These are phyloP conservation scores for Scutellaria barbata DNA, from an alignment of 257 asterid genomes.

Conservation along the genomic window DNA sequence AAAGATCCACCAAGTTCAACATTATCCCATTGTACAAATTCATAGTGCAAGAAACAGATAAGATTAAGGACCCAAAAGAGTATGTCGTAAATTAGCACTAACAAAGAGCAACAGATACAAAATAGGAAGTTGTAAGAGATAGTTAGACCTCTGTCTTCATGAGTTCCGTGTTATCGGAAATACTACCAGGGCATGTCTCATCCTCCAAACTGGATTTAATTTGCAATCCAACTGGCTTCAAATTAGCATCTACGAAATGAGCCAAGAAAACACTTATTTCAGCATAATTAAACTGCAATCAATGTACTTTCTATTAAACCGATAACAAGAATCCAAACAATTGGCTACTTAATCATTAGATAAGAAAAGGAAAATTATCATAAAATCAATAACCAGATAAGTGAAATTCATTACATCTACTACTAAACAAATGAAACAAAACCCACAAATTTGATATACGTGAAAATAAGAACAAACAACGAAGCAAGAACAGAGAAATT, in stretches of 20 bases:
- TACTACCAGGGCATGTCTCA: slow-evolving; percentile 46
- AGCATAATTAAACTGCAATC: slow-evolving; percentile 24
- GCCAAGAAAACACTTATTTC: slow-evolving; percentile 14
- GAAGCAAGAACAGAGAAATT: slow-evolving; percentile 14
- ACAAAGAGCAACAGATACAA: not conserved
- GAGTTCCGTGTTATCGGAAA: slow-evolving; percentile 52
- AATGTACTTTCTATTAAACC: not conserved
- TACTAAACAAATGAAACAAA: slow-evolving; percentile 26
- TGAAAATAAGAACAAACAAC: not conserved
- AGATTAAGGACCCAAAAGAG: not conserved
- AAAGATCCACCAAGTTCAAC: not conserved
- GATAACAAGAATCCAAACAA: not conserved
- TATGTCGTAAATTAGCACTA: slow-evolving; percentile 2
- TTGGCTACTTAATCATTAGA: slow-evolving; percentile 7
- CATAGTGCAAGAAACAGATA: not conserved
- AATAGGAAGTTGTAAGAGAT: not conserved
- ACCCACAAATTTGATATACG: slow-evolving; percentile 2
- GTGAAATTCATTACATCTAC: not conserved
- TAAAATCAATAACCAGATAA: not conserved
- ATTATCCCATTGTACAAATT: slow-evolving; percentile 12
- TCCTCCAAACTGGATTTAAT: slow-evolving; percentile 61
- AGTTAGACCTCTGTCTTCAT: slow-evolving; percentile 50
- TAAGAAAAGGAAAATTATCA: not conserved
- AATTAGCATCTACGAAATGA: slow-evolving; percentile 44
- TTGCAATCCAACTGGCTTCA: slow-evolving; percentile 47